Percentiles rank a stretch among this genome's conserved stretches.
Evolutionary conservation across 345 rosid species (phyloP).

Genomic region (Gynandropsis gynandra): DNA sequence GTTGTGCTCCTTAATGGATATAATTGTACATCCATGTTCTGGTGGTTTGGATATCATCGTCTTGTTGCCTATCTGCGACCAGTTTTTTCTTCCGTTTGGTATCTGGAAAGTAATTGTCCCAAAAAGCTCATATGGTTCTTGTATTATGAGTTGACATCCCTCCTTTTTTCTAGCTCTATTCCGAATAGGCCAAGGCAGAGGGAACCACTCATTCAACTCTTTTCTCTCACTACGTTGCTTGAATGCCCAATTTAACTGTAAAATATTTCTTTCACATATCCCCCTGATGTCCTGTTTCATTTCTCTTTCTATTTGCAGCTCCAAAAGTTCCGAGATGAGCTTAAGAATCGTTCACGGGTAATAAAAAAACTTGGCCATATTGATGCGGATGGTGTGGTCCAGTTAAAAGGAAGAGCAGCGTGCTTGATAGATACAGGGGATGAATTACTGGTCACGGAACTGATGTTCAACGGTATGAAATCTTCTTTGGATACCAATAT

Average conservation of each 20-base stretch:
- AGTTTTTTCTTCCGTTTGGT: not conserved
- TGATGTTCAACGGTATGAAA: constrained; percentile 84
- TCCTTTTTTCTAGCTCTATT: not conserved
- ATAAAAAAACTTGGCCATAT: constrained; percentile 93
- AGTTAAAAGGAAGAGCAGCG: constrained; percentile 93
- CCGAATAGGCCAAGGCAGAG: not conserved
- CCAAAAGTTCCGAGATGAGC: constrained; percentile 91
- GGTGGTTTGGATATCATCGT: not conserved
- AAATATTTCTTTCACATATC: constrained; percentile 5
- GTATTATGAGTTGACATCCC: not conserved
- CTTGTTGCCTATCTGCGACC: constrained; percentile 9
- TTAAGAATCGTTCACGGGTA: constrained; percentile 84
- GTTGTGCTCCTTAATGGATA: constrained; percentile 7
- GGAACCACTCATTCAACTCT: not conserved
- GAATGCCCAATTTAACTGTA: too few relatives aligned
- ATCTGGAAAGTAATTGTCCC: not conserved
- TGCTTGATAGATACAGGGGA: constrained; percentile 99
- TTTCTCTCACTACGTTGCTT: constrained; percentile 8
- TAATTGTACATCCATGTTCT: not conserved
- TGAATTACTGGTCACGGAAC: constrained; percentile 94
- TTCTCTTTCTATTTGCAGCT: constrained; percentile 44
- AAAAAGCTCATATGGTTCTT: constrained; percentile 1
- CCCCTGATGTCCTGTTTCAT: constrained; percentile 10
- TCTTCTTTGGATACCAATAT: constrained; percentile 9
- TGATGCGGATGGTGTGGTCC: constrained; percentile 81